Evolutionary conservation across 2,329 filamentous ascomycete genomes (phyloP), one percentile per base, ranked within the genome.

Genomic region (Colletotrichum sp.): DNA sequence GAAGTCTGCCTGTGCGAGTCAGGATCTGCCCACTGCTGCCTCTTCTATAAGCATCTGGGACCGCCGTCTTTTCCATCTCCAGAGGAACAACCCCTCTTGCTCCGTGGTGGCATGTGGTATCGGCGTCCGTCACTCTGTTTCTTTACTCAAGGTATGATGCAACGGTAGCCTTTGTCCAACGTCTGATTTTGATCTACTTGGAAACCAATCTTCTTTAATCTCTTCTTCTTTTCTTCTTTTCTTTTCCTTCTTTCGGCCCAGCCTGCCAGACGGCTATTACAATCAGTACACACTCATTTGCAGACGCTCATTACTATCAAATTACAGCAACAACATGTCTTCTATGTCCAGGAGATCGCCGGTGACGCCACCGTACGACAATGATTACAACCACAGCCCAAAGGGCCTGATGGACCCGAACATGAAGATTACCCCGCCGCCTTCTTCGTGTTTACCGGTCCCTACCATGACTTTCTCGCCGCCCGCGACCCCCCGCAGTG

Each of bases 391-490:
- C 28, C 44, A 68, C 55, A 72, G 34, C 16, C 64, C 39, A 6
- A 59, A 39, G 16, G 64, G 59, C 13, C 12, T 73, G 44, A 28
- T 67, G 24, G 73, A 72, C 8, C 32, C 32, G 16, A 36, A 48
- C 28, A 8, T 60, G 48, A 73, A 36, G 15, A 52, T 36, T 18
- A 69, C 39, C 16, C 70, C 73, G 6, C 70, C 73, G 6, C 18
- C 63, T 1, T 72, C 73, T 22, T 22, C 59, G 5, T 48, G 39
- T 10, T 44, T 65, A 7, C 70, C 70, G 0, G 70, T 75, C 18
- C 70, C 77, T 13, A 57, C 66, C 57, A 70, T 72, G 63, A 71
- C 64, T 4, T 36, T 80, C 62, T 81, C 81, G 10, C 81, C 82
- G 24, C 81, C 82, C 3, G 79, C 81, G 10, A 79, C 75, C 5